Conservation (phyloP, 495 filamentous ascomycete species). For the Aspergillus biplanus region DNA sequence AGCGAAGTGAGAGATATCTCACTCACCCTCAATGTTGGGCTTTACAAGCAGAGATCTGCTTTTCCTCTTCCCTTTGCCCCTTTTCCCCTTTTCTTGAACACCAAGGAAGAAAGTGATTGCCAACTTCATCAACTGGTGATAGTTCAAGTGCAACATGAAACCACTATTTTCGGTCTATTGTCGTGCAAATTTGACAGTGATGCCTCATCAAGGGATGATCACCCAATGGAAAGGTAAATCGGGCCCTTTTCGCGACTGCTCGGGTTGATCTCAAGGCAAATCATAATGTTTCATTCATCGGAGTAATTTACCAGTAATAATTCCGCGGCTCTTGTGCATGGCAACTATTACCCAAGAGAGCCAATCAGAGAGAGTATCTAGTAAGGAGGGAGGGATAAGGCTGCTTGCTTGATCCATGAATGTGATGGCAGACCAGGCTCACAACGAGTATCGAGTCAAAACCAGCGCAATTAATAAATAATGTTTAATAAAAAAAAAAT, state of each 20-base stretch:
- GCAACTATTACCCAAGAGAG: background rate
- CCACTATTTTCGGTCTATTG: conserved; percentile 8
- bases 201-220: conserved; percentile 21
- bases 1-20: background rate
- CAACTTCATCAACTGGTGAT: background rate
- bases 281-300: conserved; percentile 3
- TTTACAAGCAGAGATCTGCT: background rate
- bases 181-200: conserved; percentile 26
- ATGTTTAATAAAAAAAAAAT: too few species aligned
- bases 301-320: conserved; percentile 12
- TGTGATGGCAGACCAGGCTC: background rate
- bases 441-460: background rate
- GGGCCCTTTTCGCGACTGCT: conserved; percentile 5
- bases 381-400: background rate
- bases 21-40: background rate
- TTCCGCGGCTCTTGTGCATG: conserved; percentile 9
- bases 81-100: background rate
- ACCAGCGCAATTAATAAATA: too few species aligned
- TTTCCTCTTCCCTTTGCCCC: background rate
- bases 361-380: background rate
- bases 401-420: conserved; percentile 4
- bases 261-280: conserved; percentile 5
- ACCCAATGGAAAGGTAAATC: conserved; percentile 25
- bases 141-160: conserved; percentile 19
- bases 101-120: background rate